Base-by-base conservation (phyloP, 192 early-diverging fungal species). In the Coemansia sp. region DNA sequence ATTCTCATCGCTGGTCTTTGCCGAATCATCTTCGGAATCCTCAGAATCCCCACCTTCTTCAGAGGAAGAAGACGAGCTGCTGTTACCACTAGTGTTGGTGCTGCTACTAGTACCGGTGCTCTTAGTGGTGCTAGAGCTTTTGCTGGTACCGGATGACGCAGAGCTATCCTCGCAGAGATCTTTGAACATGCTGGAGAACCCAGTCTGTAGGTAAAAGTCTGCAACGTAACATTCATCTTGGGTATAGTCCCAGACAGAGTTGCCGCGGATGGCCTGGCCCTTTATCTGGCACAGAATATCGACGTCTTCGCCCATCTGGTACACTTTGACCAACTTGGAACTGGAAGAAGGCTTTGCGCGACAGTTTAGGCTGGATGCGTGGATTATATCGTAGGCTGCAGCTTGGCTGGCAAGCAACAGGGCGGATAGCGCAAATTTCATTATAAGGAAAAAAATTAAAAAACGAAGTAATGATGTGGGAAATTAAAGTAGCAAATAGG, bases 191-290 rank as follows among this genome's bases (percentile, higher is more conserved):
- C 38, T 16, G 2, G 63, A 69, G 40, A 57, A 63, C 0, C 77
- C 77, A 0, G 77, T 80, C 34, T 51, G 57, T 30, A 84, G 50
- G 52, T 84, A 84, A 56, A 77, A 84, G 64, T 84, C 82, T 0
- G 71, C 48, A 10, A 79, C 69, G 28, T 80, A 84, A 66, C 82
- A 84, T 56, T 68, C 71, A 31, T 84, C 82, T 6, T 36, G 77
- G 0, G 82, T 84, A 45, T 48, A 61, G 36, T 81, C 82, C 82
- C 77, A 84, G 32, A 84, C 57, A 16, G 50, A 60, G 2, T 66
- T 63, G 56, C 74, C 78, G 32, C 34, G 52, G 28, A 75, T 38
- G 6, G n/a, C 32, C 51, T 79, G 48, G 16, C 82, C 82, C 3
- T 57, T 34, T 4, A 16, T 63, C 55, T 80, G 77, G 71, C 82